Conservation (phyloP, 148 eudicot genomes). For the Chenopodium formosanum region DNA sequence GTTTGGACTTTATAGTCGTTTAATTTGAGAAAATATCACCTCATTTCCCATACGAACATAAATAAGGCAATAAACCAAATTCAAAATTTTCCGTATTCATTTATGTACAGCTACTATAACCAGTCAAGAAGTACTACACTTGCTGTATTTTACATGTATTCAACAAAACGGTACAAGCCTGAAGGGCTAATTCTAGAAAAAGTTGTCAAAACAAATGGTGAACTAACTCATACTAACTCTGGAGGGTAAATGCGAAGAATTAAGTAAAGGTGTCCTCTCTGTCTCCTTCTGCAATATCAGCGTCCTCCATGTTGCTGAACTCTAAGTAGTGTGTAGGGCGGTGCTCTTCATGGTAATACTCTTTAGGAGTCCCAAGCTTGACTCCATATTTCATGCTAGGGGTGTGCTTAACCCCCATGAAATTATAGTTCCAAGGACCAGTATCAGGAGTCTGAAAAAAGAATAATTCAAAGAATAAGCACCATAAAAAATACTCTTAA, state of each 20-base stretch:
- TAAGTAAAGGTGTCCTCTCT: conserved; percentile 81
- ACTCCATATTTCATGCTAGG: conserved; percentile 83
- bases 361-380: conserved; percentile 85
- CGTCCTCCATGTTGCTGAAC: conserved; percentile 89
- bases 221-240: not conserved
- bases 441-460: conserved; percentile 69
- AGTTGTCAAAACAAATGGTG: not conserved
- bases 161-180: not conserved
- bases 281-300: conserved; percentile 74
- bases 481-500: not conserved
- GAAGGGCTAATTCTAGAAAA: not conserved
- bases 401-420: conserved; percentile 95
- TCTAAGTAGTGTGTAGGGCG: conserved; percentile 92
- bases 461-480: not conserved
- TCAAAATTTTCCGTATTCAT: conserved; percentile 1
- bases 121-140: not conserved
- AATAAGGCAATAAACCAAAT: not conserved
- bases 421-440: conserved; percentile 97
- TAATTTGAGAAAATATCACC: no score
- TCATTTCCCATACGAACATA: no score
- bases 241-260: not conserved
- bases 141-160: conserved; percentile 9
- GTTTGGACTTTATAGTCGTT: no score
- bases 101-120: conserved; percentile 10
- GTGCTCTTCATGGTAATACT: conserved; percentile 90